Evolutionary conservation across 2,329 filamentous ascomycete species (phyloP), one percentile per base, ranked within the genome.

Genomic region (Xylaria sp.): DNA sequence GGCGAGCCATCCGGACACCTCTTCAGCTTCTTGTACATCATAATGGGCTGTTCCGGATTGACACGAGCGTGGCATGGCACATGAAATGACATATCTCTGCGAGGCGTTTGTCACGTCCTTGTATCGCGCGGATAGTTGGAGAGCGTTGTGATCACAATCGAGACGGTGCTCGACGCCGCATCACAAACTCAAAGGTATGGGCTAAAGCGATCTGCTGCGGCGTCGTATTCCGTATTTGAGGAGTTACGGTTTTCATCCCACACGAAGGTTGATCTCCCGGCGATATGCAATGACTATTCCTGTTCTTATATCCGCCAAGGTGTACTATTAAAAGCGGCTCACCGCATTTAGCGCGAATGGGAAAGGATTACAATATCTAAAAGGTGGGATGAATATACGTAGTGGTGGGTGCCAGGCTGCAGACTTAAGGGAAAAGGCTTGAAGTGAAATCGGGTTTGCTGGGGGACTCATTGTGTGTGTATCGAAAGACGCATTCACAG

Each of bases 281-380:
- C 42, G 59, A 69, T 69, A 46, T 63, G 59, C 67, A 57, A 48
- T 33, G 49, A 15, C 40, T 42, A 60, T 60, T 59, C 44, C 67
- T 69, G 31, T 63, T 69, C 40, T 57, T 44, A 51, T 59, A n/a
- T 20, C 36, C 42, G 26, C 54, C 40, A 63, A 60, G 48, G 31
- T 49, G 28, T 59, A 28, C 38, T 59, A 59, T 60, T 51, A 58
- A 57, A 38, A 26, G 53, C 44, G 13, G 48, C 6, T 42, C 26
- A 36, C 63, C 59, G 63, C 59, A 54, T 44, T 63, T 69, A 36
- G 63, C 67, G 59, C 59, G 28, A 57, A 63, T 56, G 46, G 33
- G 36, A 54, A 56, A 26, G n/a, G 9, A 64, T 6, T 31, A n/a
- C 4, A 17, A 10, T 33, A 23, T 26, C 15, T 26, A 40, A 13